A percentile compares a stretch with the other conserved stretches of the same genome.
These are phyloP conservation scores for Phytophthora parvispora DNA, from an alignment of 352 stramenopile species.

Conservation along the genomic window DNA sequence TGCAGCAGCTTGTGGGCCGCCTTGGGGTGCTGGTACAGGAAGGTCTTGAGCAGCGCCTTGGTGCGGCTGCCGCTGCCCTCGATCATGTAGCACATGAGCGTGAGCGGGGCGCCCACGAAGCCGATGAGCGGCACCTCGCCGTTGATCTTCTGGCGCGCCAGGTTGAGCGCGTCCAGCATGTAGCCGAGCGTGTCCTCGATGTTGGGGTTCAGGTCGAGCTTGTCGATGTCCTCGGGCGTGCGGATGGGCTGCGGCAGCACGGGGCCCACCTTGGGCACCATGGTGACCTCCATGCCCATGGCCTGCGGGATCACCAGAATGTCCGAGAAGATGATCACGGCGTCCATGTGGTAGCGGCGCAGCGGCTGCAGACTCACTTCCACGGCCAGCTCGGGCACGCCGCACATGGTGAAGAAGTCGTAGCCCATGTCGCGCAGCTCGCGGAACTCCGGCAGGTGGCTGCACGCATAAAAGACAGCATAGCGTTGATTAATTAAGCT, in stretches of 20 bases:
- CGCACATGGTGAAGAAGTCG: slow-evolving; percentile 94
- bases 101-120: slow-evolving; percentile 98
- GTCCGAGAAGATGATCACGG: slow-evolving; percentile 99
- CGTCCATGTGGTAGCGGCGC: slow-evolving; percentile 95
- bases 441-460: slow-evolving; percentile 91
- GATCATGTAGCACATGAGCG: slow-evolving; percentile 99
- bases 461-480: slow-evolving; percentile 20
- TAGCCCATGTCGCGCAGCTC: slow-evolving; percentile 86
- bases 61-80: slow-evolving; percentile 97
- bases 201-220: slow-evolving; percentile 91
- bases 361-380: slow-evolving; percentile 99
- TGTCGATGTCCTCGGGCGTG: slow-evolving; percentile 90
- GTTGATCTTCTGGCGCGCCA: slow-evolving; percentile 93
- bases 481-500: neutral
- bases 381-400: slow-evolving; percentile 87
- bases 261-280: slow-evolving; percentile 96
- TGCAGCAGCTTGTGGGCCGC: slow-evolving; percentile 94
- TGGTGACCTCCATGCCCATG: slow-evolving; percentile 97
- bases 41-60: slow-evolving; percentile 95
- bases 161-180: slow-evolving; percentile 95
- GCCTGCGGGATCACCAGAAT: slow-evolving; percentile 99
- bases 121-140: slow-evolving; percentile 97
- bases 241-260: slow-evolving; percentile 83
- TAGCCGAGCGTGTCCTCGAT: slow-evolving; percentile 96
- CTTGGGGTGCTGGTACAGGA: slow-evolving; percentile 95